Evolutionary conservation across 2,329 filamentous ascomycete species (phyloP), one percentile per base, ranked within the genome.

Genomic region (Fusarium vanettenii): DNA sequence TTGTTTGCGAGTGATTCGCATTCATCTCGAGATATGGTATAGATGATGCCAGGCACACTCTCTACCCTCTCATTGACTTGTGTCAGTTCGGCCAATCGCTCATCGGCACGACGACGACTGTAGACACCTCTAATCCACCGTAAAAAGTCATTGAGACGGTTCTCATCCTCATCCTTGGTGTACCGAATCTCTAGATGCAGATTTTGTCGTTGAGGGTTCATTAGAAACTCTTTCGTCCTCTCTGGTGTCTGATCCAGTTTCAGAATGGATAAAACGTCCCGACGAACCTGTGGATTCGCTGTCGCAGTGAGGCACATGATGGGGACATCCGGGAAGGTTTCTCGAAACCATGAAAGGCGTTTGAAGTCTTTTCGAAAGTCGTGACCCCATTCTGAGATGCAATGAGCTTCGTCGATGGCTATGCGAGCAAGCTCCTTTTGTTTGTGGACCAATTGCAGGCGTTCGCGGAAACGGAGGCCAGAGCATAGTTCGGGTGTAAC

Each of bases 341-440:
- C 88, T 76, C 94, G 92, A 85, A 98, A 97, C 91, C 94, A 98
- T 3, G 90, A 92, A 8, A 98, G 88, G 22, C 93, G 90, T 80
- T 97, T 95, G 84, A 98, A 98, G 67, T 95, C 94, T 39, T 92
- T 94, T n/a, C 96, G 93, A 81, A 98, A 98, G 82, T 98, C 96
- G 81, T 98, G 95, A 2, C 96, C 96, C 96, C 96, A 98, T 91
- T 98, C 95, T 27, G 94, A 97, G 76, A 98, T 97, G 82, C 96
- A 98, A 82, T 98, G 96, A 3, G 96, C 96, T 84, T 98, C 96
- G 80, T 98, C 96, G 67, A 98, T 92, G 57, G 94, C 96, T 73
- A 98, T 91, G 16, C 96, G 91, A 11, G 93, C 92, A n/a, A 98
- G 89, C 83, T 98, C 94, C 67, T 90, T 90, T 81, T 98, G 95